Conservation (phyloP, 257 asterid genomes). For the Solanum pinnatisectum region DNA sequence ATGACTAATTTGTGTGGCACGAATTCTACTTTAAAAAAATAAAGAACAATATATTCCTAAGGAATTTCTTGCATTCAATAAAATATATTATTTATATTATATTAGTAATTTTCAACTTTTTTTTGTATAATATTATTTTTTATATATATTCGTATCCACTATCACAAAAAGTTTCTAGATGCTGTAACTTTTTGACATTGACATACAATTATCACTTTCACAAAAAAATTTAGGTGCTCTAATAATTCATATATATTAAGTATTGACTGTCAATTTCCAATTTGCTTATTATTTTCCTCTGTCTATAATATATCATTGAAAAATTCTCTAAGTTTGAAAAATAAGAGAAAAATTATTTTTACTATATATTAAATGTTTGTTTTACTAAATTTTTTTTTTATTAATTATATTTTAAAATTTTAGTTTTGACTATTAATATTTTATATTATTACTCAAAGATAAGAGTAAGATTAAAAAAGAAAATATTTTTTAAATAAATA, state of each 20-base stretch:
- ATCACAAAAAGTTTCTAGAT: neutral
- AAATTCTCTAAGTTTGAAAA: neutral
- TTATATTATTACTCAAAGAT: too few relatives aligned
- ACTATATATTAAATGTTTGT: too few relatives aligned
- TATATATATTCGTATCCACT: neutral
- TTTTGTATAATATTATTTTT: neutral
- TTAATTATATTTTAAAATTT: too few relatives aligned
- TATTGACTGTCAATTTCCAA: neutral
- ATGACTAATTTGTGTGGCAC: neutral
- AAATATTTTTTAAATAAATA: too few relatives aligned
- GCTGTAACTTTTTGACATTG: too few relatives aligned
- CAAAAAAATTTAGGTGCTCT: too few relatives aligned
- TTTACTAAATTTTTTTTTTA: too few relatives aligned
- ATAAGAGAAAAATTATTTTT: neutral
- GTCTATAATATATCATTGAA: neutral
- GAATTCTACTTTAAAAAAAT: too few relatives aligned
- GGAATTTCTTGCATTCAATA: neutral
- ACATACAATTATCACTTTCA: too few relatives aligned
- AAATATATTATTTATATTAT: too few relatives aligned
- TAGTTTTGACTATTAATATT: too few relatives aligned
- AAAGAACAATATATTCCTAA: too few relatives aligned
- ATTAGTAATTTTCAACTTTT: neutral
- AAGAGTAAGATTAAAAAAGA: neutral
- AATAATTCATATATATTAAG: neutral
- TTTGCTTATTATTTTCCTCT: neutral